Conservation (phyloP, 352 stramenopile genomes). For the Pythium phragmiticola region DNA sequence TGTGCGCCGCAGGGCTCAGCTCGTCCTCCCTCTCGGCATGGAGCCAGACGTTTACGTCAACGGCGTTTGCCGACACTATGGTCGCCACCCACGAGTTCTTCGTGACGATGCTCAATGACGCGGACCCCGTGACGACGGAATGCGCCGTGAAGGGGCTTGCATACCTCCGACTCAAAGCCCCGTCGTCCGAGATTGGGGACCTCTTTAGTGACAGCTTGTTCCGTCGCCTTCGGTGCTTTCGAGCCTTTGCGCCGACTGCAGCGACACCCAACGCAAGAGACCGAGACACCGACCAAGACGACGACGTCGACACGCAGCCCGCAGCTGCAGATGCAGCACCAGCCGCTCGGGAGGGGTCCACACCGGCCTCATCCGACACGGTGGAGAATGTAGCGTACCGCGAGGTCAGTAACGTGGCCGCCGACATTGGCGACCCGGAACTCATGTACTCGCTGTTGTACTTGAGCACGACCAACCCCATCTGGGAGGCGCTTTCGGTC, state of each 20-base stretch:
- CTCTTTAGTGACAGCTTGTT: constrained; percentile 82
- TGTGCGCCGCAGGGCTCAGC: constrained; percentile 47
- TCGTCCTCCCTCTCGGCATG: constrained; percentile 27
- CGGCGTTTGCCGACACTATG: constrained; percentile 32
- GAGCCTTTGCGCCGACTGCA: constrained; percentile 49
- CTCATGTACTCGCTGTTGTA: constrained; percentile 84
- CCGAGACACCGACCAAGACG: constrained; percentile 25
- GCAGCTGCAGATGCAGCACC: not conserved
- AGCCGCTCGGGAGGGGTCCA: not conserved
- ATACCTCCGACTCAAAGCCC: constrained; percentile 62
- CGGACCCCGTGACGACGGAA: constrained; percentile 62
- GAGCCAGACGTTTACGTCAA: constrained; percentile 32
- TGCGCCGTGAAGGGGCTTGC: constrained; percentile 75
- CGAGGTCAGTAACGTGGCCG: constrained; percentile 81
- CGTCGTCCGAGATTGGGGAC: constrained; percentile 45
- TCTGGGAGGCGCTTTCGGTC: constrained; percentile 37
- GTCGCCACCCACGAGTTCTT: constrained; percentile 72
- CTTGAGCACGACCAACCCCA: constrained; percentile 70
- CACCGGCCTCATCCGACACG: constrained; percentile 8
- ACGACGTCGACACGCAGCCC: constrained; percentile 15
- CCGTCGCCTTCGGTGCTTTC: constrained; percentile 72
- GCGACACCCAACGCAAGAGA: constrained; percentile 15
- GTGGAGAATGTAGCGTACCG: constrained; percentile 82
- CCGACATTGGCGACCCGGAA: constrained; percentile 73
- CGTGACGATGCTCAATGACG: constrained; percentile 78